Conservation (phyloP, 2,329 filamentous ascomycete species). For the Thelonectria blattea region DNA sequence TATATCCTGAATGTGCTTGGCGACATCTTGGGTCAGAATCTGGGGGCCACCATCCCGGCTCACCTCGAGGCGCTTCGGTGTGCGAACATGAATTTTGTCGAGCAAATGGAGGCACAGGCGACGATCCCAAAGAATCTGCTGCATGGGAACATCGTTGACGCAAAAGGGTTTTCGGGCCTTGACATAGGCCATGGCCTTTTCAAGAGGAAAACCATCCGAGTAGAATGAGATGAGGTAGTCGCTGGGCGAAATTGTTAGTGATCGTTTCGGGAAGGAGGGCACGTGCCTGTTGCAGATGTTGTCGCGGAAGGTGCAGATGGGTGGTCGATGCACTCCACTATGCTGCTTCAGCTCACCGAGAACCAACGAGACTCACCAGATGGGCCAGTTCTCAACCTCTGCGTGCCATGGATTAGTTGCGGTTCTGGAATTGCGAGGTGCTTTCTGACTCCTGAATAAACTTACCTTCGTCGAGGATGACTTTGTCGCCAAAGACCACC, state of each 20-base stretch:
- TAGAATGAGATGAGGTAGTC: conserved; percentile 99
- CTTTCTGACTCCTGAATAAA: conserved; percentile 16
- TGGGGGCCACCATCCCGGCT: conserved; percentile 89
- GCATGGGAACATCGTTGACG: conserved; percentile 97
- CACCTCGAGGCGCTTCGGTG: conserved; percentile 86
- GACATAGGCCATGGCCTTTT: conserved; percentile 96
- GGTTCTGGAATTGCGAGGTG: conserved; percentile 10
- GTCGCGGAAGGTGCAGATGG: no score
- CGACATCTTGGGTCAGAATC: conserved; percentile 78
- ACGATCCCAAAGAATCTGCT: conserved; percentile 95
- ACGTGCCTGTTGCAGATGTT: conserved; percentile 36
- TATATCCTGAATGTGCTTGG: conserved; percentile 78
- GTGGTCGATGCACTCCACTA: conserved; percentile 36
- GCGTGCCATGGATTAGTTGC: conserved; percentile 24
- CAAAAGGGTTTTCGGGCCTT: conserved; percentile 94
- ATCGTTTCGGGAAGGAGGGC: conserved; percentile 30
- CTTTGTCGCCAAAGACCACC: conserved; percentile 97
- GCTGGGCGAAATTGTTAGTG: conserved; percentile 44
- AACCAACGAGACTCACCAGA: conserved; percentile 63
- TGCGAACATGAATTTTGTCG: conserved; percentile 88
- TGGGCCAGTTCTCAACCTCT: conserved; percentile 94
- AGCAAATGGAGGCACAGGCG: conserved; percentile 87
- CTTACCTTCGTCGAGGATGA: conserved; percentile 88
- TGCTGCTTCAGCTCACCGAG: conserved; percentile 46
- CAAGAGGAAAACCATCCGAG: conserved; percentile 93